Conservation (phyloP, 768 basidiomycete species). For the Boletellus emodensis region DNA sequence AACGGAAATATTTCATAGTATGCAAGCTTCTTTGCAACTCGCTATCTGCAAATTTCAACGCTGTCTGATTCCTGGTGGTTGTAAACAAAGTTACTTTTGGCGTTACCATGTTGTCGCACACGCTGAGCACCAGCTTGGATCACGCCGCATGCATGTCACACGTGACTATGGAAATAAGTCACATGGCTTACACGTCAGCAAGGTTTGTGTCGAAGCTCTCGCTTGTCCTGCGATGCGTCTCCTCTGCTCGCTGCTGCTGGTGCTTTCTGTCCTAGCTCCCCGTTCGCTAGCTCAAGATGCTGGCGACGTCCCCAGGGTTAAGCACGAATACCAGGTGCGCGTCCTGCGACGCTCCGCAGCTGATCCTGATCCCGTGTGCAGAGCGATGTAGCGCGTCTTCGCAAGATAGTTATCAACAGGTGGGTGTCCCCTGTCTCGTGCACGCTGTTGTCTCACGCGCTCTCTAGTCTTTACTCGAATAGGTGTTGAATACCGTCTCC, state of each 20-base stretch:
- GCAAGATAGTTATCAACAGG: slow-evolving; percentile 93
- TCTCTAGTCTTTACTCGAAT: slow-evolving; percentile 74
- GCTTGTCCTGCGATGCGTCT: slow-evolving; percentile 50
- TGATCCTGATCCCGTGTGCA: slow-evolving; percentile 28
- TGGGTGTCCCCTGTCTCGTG: slow-evolving; percentile 20
- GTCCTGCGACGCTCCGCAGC: neutral
- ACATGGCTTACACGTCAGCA: slow-evolving; percentile 53
- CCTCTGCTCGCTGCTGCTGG: slow-evolving; percentile 46
- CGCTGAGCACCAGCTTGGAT: too few species aligned
- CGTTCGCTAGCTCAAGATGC: slow-evolving; percentile 49
- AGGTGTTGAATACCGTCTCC: slow-evolving; percentile 40
- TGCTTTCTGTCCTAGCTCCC: slow-evolving; percentile 42
- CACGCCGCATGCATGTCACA: neutral
- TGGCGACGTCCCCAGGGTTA: slow-evolving; percentile 43
- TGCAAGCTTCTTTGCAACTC: too few species aligned
- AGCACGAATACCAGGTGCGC: slow-evolving; percentile 68
- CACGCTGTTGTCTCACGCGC: slow-evolving; percentile 6
- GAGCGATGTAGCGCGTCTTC: slow-evolving; percentile 91
- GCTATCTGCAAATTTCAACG: too few species aligned
- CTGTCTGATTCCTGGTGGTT: too few species aligned
- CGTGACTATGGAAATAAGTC: slow-evolving; percentile 24
- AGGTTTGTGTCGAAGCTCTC: neutral
- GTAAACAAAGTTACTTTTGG: too few species aligned
- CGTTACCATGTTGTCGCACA: too few species aligned
- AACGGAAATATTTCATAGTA: too few species aligned